Evolutionary conservation across 2,329 filamentous ascomycete species (phyloP).

Genomic region (Venturia carpophila): DNA sequence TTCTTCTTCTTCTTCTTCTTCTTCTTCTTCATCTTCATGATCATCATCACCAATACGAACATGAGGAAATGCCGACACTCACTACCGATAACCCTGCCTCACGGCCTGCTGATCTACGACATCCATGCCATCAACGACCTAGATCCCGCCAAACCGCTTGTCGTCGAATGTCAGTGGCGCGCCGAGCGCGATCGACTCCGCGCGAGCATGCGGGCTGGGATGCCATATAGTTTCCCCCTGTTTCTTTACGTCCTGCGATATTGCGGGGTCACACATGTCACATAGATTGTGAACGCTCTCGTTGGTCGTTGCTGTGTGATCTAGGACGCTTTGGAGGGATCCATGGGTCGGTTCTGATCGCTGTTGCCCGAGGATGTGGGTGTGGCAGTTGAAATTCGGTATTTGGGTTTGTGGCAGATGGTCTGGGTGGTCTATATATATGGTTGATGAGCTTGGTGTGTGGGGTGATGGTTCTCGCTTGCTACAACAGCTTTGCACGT

Average conservation of each 20-base stretch:
- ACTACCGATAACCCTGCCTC: neutral
- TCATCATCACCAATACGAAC: too few species aligned
- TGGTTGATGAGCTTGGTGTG: neutral
- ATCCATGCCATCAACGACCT: neutral
- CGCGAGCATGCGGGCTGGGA: neutral
- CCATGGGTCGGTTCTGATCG: neutral
- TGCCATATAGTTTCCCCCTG: neutral
- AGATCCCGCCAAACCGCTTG: neutral
- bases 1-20: too few species aligned
- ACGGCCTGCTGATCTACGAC: neutral
- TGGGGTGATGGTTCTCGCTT: neutral
- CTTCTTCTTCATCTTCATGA: too few species aligned
- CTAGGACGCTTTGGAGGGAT: neutral
- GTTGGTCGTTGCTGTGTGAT: neutral
- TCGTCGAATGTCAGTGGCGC: neutral
- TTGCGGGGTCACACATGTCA: neutral
- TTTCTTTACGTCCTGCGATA: neutral
- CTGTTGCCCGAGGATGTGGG: neutral
- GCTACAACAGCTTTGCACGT: neutral
- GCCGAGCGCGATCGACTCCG: neutral
- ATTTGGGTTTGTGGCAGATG: too few species aligned
- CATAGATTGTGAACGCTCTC: neutral
- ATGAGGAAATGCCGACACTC: neutral
- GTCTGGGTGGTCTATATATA: neutral
- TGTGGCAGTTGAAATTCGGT: constrained; percentile 5